Percentiles rank a stretch among this genome's conserved stretches.
phyloP scores from a whole-genome alignment of 2,329 filamentous ascomycete species.

The Paecilomyces fulvus region DNA sequence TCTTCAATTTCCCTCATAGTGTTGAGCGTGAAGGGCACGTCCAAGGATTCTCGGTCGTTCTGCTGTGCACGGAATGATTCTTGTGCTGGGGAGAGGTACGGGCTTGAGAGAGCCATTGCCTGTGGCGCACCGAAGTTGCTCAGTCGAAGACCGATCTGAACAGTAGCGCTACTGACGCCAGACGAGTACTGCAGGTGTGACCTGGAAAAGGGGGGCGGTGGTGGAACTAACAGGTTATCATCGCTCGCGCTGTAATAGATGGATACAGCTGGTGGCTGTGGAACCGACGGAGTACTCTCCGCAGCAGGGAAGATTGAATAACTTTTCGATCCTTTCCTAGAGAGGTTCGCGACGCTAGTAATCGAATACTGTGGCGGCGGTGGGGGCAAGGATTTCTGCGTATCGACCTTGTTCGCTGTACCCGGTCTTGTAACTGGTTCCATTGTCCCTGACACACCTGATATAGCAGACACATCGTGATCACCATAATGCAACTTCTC shows the following conservation, averaged over 20 bases:
- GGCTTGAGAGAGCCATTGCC: neutral
- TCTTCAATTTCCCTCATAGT: neutral
- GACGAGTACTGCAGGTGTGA: slow-evolving; percentile 14
- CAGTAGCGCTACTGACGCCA: slow-evolving; percentile 14
- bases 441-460: neutral
- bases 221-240: slow-evolving; percentile 9
- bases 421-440: neutral
- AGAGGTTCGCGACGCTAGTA: neutral
- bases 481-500: neutral
- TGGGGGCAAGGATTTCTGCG: slow-evolving; percentile 7
- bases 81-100: neutral
- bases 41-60: neutral
- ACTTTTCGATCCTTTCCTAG: slow-evolving; percentile 5
- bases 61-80: neutral
- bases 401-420: slow-evolving; percentile 1
- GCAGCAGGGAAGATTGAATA: slow-evolving; percentile 14
- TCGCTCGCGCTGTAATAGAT: slow-evolving; percentile 7
- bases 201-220: slow-evolving; percentile 8
- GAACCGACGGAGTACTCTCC: slow-evolving; percentile 3
- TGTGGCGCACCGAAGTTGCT: slow-evolving; percentile 9
- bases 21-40: neutral
- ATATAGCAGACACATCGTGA: neutral
- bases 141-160: slow-evolving; percentile 19
- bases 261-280: slow-evolving; percentile 4
- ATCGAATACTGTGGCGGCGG: slow-evolving; percentile 1